Evolutionary conservation across 805 yeast genomes (phyloP), one percentile per base, ranked within the genome.

Genomic region (Saccharomycopsis babjevae): DNA sequence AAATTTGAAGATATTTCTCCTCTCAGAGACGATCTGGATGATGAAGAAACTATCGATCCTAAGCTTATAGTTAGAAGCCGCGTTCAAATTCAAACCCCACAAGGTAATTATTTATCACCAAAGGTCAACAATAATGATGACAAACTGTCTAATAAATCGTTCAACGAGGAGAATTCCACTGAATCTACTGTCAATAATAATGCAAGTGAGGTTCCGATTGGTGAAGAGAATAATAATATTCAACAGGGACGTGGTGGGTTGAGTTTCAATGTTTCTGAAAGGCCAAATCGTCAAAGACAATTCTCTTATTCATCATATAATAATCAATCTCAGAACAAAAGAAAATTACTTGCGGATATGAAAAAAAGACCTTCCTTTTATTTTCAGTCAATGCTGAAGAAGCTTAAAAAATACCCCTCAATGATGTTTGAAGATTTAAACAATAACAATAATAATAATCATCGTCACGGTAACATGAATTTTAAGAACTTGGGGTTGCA

Each of bases 301-400:
- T 46, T 28, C 15, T 46, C 52, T 25, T 46, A 46, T 46, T 46
- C 52, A 22, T 46, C 52, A 46, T 22, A 22, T 22, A n/a, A n/a
- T 40, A 57, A 66, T 72, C 0, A 70, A 67, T 43, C 52, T 42
- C 52, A 25, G 22, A 40, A 40, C 11, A 34, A 39, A 42, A 50
- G 32, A 39, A 22, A 40, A 36, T 18, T 36, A 73, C 81, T 0
- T 66, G 76, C 10, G 16, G 52, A 46, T 46, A 46, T 46, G 5
- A 46, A 46, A 11, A 46, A 16, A 46, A 20, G 52, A 22, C 52
- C 52, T 22, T 46, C 52, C 3, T 46, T 46, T 22, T 46, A 46
- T 25, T 25, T 46, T 25, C 52, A 25, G 58, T 62, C 52, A 10
- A 28, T 39, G 15, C 22, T 56, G 40, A 59, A 50, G n/a, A 57